These are phyloP conservation scores for Ceratobasidium sp. DNA, from an alignment of 1,284 basidiomycete genomes.

Conservation along the genomic window DNA sequence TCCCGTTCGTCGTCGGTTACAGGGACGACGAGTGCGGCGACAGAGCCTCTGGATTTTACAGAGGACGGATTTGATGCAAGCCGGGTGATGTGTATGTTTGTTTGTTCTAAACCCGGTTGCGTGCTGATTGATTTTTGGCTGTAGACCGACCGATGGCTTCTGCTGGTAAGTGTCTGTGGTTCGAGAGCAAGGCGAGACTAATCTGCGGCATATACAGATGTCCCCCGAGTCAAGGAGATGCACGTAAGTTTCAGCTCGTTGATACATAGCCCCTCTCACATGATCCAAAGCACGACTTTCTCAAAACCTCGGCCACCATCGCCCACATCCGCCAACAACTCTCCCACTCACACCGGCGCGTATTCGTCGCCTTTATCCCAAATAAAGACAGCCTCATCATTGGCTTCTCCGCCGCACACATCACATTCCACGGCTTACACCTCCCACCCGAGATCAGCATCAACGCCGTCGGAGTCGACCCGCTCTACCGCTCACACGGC, in stretches of 20 bases:
- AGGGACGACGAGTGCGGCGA: neutral
- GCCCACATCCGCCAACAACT: constrained; percentile 33
- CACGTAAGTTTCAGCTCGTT: constrained; percentile 10
- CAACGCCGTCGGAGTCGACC: constrained; percentile 24
- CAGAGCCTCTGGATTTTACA: neutral
- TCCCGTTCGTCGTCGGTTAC: neutral
- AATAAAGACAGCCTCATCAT: constrained; percentile 5
- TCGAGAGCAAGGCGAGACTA: neutral
- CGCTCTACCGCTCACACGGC: constrained; percentile 29
- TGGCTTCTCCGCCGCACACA: constrained; percentile 22
- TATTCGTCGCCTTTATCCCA: constrained; percentile 38
- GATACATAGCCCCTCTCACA: neutral
- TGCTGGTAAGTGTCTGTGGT: constrained; percentile 16
- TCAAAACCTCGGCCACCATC: constrained; percentile 21
- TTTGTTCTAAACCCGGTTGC: neutral
- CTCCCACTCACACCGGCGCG: constrained; percentile 23
- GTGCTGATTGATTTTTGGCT: neutral
- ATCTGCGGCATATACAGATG: neutral
- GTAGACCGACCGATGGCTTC: constrained; percentile 38
- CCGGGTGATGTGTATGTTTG: constrained; percentile 41
- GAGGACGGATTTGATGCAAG: constrained; percentile 35
- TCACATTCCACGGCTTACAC: neutral
- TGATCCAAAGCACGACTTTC: constrained; percentile 17
- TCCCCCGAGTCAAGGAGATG: constrained; percentile 36
- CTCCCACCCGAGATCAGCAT: constrained; percentile 33